Percentiles rank a stretch among this genome's conserved stretches.
phyloP scores from a whole-genome alignment of 352 stramenopile species.

The Phytophthora syringae region DNA sequence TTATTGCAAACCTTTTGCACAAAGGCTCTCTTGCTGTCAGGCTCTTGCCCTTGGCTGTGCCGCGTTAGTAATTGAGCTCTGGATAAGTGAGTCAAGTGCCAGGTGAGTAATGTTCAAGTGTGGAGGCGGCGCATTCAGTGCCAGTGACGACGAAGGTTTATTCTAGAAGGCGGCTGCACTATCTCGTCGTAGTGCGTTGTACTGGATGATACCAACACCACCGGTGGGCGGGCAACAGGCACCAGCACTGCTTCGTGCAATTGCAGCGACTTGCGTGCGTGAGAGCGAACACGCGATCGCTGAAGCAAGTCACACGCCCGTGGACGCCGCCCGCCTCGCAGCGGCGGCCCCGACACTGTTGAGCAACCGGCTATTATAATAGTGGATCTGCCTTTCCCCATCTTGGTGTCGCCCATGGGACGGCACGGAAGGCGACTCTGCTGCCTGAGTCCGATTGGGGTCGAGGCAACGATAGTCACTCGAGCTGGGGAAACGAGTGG shows the following conservation, averaged over 20 bases:
- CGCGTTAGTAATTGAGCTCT: too few species aligned
- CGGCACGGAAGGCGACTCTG: too few species aligned
- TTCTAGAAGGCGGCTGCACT: slow-evolving; percentile 30
- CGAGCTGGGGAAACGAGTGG: slow-evolving; percentile 38
- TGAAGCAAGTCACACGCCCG: slow-evolving; percentile 20
- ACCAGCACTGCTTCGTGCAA: slow-evolving; percentile 23
- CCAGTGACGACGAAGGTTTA: slow-evolving; percentile 5
- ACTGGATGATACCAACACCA: background rate
- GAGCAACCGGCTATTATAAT: slow-evolving; percentile 23
- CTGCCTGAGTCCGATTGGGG: too few species aligned
- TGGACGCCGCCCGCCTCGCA: background rate
- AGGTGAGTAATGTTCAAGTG: slow-evolving; percentile 17
- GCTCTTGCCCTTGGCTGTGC: too few species aligned
- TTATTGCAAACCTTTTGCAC: too few species aligned
- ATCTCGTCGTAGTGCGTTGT: slow-evolving; percentile 2
- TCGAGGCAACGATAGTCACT: slow-evolving; percentile 24
- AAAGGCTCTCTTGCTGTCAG: too few species aligned
- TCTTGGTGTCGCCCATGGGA: slow-evolving; percentile 13
- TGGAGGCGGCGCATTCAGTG: slow-evolving; percentile 7
- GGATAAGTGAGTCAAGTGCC: slow-evolving; percentile 1
- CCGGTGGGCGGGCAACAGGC: slow-evolving; percentile 2
- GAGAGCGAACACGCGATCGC: slow-evolving; percentile 30
- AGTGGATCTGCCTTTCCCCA: slow-evolving; percentile 35
- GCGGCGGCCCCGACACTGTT: slow-evolving; percentile 7
- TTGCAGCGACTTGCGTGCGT: slow-evolving; percentile 38